Conservation (phyloP, 2,329 filamentous ascomycete genomes). For the Epichloe amarillans region DNA sequence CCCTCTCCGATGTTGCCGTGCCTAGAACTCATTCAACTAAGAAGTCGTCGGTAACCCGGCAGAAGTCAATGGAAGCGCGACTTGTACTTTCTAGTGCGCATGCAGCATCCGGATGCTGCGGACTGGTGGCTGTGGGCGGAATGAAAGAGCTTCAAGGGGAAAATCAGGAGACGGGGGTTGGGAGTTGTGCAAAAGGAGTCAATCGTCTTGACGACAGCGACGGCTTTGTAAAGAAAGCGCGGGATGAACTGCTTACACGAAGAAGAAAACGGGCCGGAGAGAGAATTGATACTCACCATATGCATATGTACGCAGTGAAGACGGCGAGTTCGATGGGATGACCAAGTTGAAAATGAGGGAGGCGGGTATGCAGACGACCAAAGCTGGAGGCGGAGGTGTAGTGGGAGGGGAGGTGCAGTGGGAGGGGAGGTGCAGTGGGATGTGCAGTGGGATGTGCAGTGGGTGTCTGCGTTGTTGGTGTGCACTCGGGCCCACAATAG, state of each 20-base stretch:
- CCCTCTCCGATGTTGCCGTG: not conserved
- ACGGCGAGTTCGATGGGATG: not conserved
- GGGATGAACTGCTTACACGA: not conserved
- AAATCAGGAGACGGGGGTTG: not conserved
- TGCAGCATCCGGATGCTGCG: not conserved
- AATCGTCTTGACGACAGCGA: not conserved
- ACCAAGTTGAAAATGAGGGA: not conserved
- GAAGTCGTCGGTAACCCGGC: not conserved
- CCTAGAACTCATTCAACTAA: not conserved
- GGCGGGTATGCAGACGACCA: not conserved
- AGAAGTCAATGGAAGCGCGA: not conserved
- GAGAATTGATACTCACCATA: conserved; percentile 1
- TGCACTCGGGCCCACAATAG: not conserved
- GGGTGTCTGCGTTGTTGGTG: not conserved
- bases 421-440: not conserved
- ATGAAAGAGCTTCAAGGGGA: not conserved
- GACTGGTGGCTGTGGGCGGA: not conserved
- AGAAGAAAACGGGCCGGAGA: not conserved
- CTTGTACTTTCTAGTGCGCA: not conserved
- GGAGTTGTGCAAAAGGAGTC: not conserved
- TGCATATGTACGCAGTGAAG: not conserved
- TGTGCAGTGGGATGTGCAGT: not conserved
- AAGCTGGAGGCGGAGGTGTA: not conserved
- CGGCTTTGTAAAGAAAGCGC: not conserved
- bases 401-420: not conserved